Evolutionary conservation across 2,329 filamentous ascomycete species (phyloP), one percentile per base, ranked within the genome.

Genomic region (Hypoxylon sp.): DNA sequence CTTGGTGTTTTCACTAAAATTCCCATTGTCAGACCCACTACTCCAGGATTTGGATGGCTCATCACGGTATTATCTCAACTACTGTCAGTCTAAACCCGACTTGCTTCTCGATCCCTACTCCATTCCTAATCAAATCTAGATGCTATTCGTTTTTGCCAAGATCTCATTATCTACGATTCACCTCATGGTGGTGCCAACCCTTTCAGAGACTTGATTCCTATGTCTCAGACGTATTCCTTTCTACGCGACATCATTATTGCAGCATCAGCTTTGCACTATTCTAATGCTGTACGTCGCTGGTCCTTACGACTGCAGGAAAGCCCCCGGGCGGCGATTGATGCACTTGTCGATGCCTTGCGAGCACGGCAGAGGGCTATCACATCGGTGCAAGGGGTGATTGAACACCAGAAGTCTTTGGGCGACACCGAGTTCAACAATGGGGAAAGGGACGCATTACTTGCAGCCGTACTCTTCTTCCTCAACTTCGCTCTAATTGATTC

Each of bases 401-500:
- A 79, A 44, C 61, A 61, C 3, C 64, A 65, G 22, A 68, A 47
- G 20, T 22, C 28, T 6, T 3, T 54, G 1, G 56, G 32, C 15
- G 41, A 58, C 8, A 44, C 50, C 19, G 75, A 77, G 17, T 70
- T 76, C 39, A 75, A 79, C 54, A 72, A 77, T 6, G 77, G 74
- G 1, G 79, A 79, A n/a, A 80, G 77, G 47, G 81, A 84, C 64
- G 79, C 82, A 30, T 73, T 81, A 26, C 73, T 84, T 15, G 81
- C 81, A 7, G 81, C 82, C 1, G 79, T 83, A 59, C 77, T 84
- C 51, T 84, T 84, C 70, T 83, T 84, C 59, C 77, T 84, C 72
- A 82, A 83, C 62, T 82, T 84, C 62, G 77, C 84, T 52, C 74
- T 84, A n/a, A 81, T 84, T 47, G 82, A 84, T 63, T 71, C 82